phyloP scores from a whole-genome alignment of 352 stramenopile species.

The Aphanomyces invadans region DNA sequence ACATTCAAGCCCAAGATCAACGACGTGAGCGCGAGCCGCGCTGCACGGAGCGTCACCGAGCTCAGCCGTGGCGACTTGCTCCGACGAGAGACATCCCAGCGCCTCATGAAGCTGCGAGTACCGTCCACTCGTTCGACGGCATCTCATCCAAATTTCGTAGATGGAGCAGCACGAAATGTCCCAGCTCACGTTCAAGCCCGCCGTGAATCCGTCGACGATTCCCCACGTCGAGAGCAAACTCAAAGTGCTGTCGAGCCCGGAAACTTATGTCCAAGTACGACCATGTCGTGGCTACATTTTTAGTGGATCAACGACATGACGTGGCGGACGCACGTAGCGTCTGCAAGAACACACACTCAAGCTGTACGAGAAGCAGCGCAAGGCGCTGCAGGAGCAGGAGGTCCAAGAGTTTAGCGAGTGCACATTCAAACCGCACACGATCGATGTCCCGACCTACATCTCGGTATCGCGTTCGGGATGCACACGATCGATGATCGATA shows the following conservation, averaged over 20 bases:
- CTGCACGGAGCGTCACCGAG: slow-evolving; percentile 62
- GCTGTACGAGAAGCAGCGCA: slow-evolving; percentile 61
- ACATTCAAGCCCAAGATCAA: slow-evolving; percentile 84
- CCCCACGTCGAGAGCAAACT: slow-evolving; percentile 60
- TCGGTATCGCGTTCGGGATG: too few relatives aligned
- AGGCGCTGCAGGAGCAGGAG: slow-evolving; percentile 70
- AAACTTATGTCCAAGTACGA: slow-evolving; percentile 53
- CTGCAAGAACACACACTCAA: slow-evolving; percentile 72
- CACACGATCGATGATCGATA: too few relatives aligned
- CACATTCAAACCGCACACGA: slow-evolving; percentile 78
- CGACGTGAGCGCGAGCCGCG: slow-evolving; percentile 49
- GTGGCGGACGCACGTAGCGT: slow-evolving; percentile 29
- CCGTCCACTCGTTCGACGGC: too few relatives aligned
- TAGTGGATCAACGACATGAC: neutral
- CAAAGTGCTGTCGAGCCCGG: slow-evolving; percentile 68
- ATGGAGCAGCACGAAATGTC: slow-evolving; percentile 85
- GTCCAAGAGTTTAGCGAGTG: slow-evolving; percentile 76
- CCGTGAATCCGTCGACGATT: slow-evolving; percentile 53
- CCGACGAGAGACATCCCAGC: slow-evolving; percentile 62
- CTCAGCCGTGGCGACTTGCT: slow-evolving; percentile 70
- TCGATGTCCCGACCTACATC: slow-evolving; percentile 73
- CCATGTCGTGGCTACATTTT: too few relatives aligned
- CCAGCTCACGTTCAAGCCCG: slow-evolving; percentile 65
- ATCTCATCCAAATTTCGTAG: too few relatives aligned
- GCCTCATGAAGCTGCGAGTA: slow-evolving; percentile 62